Base-by-base conservation (phyloP, 371 early-diverging fungal genomes). In the Parasitella parasitica region DNA sequence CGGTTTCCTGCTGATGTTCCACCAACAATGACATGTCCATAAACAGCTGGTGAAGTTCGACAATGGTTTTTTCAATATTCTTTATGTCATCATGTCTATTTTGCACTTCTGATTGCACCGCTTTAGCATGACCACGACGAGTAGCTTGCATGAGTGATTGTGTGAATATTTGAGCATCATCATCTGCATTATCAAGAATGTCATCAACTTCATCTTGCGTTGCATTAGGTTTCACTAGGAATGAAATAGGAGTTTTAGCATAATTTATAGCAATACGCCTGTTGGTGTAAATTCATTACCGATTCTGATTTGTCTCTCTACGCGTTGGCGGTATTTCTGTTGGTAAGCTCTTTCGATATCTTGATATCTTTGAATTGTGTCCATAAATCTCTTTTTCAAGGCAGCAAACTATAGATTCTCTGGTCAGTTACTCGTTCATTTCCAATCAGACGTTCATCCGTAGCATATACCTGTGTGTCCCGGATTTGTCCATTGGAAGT, bases 11-110 rank as follows among this genome's bases (percentile, higher is more conserved):
- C 67, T 93, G 93, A 24, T 86, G 86, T 30, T 86, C 84, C 7
- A 93, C 91, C 59, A 93, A 74, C 36, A 91, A 89, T 49, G 89
- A 81, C 93, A 94, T 91, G 70, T 94, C 94, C 61, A 89, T 83
- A 70, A 92, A 94, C 49, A 94, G 72, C 72, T 91, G 89, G 72
- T 91, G 91, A 34, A 94, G 70, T 83, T 94, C 94, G 38, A 91
- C 61, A 63, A 92, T 89, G 36, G 86, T 86, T 72, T 87, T 84
- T 67, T 92, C 94, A 59, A 94, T 93, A 66, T 86, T 82, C 61
- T 90, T 79, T 48, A 94, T 90, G 61, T 94, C 93, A 54, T 86
- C 80, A 63, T 94, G 93, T 59, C 91, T 76, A 56, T 80, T 83
- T 73, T 91, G 90, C 18, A 94, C 91, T 72, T 92, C 93, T 28